Evolutionary conservation across 768 basidiomycete species (phyloP).

Genomic region (Mycena amicta): DNA sequence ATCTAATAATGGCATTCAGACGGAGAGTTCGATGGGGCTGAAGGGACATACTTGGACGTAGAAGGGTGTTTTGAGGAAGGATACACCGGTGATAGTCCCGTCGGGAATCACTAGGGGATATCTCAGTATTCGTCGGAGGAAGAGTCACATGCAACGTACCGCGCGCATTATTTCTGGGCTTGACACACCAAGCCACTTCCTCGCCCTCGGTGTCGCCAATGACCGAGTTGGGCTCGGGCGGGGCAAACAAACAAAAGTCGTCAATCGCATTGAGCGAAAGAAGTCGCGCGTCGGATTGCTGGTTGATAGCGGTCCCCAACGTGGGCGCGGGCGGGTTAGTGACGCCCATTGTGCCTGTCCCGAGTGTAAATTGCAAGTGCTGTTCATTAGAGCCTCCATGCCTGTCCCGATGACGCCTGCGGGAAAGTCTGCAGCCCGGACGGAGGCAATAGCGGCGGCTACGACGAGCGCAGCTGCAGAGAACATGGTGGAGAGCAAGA

Average conservation of each 20-base stretch:
- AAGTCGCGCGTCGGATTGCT: conserved; percentile 2
- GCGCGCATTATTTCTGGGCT: conserved; percentile 7
- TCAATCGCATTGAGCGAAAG: conserved; percentile 3
- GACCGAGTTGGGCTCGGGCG: not conserved
- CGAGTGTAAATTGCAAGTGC: too few species aligned
- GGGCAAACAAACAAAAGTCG: conserved; percentile 9
- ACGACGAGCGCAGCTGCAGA: not conserved
- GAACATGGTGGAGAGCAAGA: not conserved
- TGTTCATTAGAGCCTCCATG: too few species aligned
- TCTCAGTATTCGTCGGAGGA: too few species aligned
- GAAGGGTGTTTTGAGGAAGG: conserved; percentile 29
- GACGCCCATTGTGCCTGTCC: not conserved
- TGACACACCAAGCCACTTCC: conserved; percentile 8
- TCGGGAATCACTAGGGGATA: too few species aligned
- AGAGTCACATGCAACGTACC: too few species aligned
- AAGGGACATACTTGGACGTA: conserved; percentile 47
- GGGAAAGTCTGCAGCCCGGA: not conserved
- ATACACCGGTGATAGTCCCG: conserved; percentile 2
- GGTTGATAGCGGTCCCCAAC: conserved; percentile 1
- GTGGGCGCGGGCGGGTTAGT: conserved; percentile 6
- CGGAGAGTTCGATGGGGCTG: too few species aligned
- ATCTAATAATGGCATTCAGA: too few species aligned
- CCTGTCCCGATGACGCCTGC: conserved; percentile 5
- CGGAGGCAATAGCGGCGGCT: not conserved
- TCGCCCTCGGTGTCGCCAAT: conserved; percentile 1